phyloP scores from a whole-genome alignment of 345 rosid genomes.

The Syzygium aqueum region DNA sequence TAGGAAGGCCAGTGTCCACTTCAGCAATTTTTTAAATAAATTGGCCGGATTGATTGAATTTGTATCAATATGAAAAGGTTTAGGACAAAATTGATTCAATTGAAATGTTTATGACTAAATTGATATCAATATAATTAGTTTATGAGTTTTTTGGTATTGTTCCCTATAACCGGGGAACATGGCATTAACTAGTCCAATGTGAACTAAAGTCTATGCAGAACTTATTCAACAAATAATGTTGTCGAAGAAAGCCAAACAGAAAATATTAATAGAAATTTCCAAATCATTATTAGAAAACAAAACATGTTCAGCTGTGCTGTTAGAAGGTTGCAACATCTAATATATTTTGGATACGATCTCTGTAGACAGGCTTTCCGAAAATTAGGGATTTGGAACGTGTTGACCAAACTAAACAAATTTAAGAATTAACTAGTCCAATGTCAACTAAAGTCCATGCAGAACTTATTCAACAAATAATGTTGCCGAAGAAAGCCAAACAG shows the following conservation, averaged over 20 bases:
- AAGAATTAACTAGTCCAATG: not conserved
- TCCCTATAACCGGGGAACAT: not conserved
- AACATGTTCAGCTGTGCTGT: not conserved
- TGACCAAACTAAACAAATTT: not conserved
- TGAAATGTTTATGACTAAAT: too few species aligned
- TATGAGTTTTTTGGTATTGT: too few species aligned
- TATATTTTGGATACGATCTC: not conserved
- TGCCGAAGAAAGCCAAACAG: not conserved
- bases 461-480: not conserved
- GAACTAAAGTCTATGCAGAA: not conserved
- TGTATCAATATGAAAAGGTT: too few species aligned
- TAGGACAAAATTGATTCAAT: too few species aligned
- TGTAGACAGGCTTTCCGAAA: not conserved
- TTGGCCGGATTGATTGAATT: too few species aligned
- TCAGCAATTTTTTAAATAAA: too few species aligned
- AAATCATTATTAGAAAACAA: not conserved
- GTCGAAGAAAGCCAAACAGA: not conserved
- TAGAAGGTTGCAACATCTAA: not conserved
- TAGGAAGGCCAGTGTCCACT: too few species aligned
- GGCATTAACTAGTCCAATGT: not conserved
- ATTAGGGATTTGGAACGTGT: not conserved
- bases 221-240: not conserved
- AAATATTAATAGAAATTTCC: not conserved
- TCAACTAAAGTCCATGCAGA: not conserved
- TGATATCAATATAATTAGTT: too few species aligned